These are phyloP conservation scores for Aspergillus sp. DNA, from an alignment of 2,329 filamentous ascomycete genomes.

Conservation along the genomic window DNA sequence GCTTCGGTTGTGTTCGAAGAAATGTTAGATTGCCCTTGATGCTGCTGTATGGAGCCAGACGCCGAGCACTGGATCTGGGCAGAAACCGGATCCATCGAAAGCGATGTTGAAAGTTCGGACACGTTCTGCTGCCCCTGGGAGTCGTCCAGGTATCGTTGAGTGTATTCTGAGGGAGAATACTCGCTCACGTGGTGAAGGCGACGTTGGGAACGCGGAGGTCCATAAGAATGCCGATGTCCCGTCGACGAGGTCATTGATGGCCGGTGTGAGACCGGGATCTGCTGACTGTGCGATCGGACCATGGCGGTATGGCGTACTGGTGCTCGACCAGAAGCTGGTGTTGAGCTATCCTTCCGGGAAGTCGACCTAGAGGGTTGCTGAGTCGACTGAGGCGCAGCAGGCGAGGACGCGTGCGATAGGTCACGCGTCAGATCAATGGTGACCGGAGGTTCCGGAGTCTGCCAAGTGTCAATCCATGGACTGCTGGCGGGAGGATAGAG, in stretches of 20 bases:
- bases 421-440: conserved; percentile 30
- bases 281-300: conserved; percentile 39
- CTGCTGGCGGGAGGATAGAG: conserved; percentile 23
- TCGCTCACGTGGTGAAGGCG: conserved; percentile 39
- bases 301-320: conserved; percentile 33
- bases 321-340: conserved; percentile 23
- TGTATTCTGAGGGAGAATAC: conserved; percentile 42
- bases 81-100: conserved; percentile 23
- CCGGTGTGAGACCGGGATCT: conserved; percentile 32
- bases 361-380: conserved; percentile 24
- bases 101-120: conserved; percentile 24
- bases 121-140: conserved; percentile 19
- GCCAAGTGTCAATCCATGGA: conserved; percentile 42
- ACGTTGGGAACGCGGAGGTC: conserved; percentile 24
- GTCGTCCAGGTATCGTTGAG: conserved; percentile 35
- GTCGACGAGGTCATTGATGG: conserved; percentile 22
- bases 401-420: conserved; percentile 29
- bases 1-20: conserved; percentile 6
- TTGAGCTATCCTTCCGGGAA: conserved; percentile 23
- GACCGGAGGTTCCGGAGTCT: conserved; percentile 39
- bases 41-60: conserved; percentile 17
- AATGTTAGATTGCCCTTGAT: conserved; percentile 19
- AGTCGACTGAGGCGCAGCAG: conserved; percentile 21
- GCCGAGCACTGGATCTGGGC: conserved; percentile 18
- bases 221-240: conserved; percentile 31